phyloP scores from a whole-genome alignment of 148 eudicot species.

The Rhododendron griersonianum region DNA sequence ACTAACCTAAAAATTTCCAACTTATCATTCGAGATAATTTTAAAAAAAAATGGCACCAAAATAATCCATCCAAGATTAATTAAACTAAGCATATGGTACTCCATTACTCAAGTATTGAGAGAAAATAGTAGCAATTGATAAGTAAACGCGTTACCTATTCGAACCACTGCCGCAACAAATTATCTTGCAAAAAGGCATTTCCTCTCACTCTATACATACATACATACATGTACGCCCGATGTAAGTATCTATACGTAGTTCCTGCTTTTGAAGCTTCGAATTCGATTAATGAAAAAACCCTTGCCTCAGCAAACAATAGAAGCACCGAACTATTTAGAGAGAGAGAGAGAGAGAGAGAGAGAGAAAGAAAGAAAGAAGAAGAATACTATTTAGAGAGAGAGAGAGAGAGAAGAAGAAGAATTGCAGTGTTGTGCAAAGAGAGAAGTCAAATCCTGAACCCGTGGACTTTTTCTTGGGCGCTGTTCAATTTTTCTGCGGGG shows the following conservation, averaged over 20 bases:
- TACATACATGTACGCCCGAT: not conserved
- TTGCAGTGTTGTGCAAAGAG: not conserved
- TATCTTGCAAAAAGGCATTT: slow-evolving; percentile 35
- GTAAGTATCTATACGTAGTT: not conserved
- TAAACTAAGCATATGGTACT: not conserved
- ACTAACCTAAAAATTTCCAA: no score
- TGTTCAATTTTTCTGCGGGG: not conserved
- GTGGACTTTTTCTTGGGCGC: not conserved
- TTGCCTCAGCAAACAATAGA: not conserved
- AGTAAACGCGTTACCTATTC: slow-evolving; percentile 36
- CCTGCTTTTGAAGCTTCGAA: not conserved
- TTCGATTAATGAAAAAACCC: not conserved
- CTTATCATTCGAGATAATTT: not conserved
- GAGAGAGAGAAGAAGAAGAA: not conserved
- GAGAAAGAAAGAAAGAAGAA: not conserved
- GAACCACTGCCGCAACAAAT: slow-evolving; percentile 36
- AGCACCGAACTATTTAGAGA: not conserved
- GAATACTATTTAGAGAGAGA: no score
- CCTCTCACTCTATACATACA: not conserved
- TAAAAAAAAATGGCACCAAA: not conserved
- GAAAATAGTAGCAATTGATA: not conserved
- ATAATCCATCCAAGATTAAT: not conserved
- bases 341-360: not conserved
- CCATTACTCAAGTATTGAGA: not conserved
- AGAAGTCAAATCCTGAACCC: no score